A percentile compares a stretch with the other conserved stretches of the same genome.
Evolutionary conservation across 1,139 yeast genomes (phyloP).

Genomic region (Pichia sp.): DNA sequence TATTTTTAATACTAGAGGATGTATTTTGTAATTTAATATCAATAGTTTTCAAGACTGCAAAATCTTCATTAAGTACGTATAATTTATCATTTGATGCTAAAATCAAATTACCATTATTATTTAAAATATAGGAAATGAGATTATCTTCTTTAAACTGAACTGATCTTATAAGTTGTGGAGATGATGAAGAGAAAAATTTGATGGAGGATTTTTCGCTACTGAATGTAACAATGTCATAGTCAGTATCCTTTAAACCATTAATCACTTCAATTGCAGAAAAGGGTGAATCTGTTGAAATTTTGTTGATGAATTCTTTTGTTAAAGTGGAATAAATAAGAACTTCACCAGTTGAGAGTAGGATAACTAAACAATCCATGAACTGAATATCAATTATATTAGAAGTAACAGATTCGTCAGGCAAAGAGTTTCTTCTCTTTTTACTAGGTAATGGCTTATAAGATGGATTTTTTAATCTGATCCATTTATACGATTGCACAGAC

Average conservation of each 20-base stretch:
- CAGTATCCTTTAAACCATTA: constrained; percentile 1
- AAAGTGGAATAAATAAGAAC: constrained; percentile 39
- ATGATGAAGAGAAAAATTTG: constrained; percentile 24
- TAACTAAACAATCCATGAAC: constrained; percentile 30
- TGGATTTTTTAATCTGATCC: constrained; percentile 20
- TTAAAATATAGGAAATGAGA: constrained; percentile 17
- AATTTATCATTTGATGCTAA: constrained; percentile 22
- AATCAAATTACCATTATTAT: constrained; percentile 10
- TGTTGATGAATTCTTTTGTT: constrained; percentile 32
- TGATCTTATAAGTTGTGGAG: constrained; percentile 15
- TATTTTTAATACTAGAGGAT: background rate
- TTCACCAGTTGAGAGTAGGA: constrained; percentile 35
- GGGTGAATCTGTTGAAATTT: constrained; percentile 30
- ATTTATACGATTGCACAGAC: constrained; percentile 23
- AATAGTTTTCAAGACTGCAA: constrained; percentile 8
- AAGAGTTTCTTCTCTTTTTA: constrained; percentile 5
- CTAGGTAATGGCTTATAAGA: background rate
- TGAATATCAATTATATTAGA: background rate
- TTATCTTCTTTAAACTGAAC: constrained; percentile 22
- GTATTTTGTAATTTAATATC: constrained; percentile 4
- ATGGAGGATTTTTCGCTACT: constrained; percentile 19
- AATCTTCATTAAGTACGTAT: constrained; percentile 16
- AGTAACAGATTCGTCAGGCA: background rate
- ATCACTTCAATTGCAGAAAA: constrained; percentile 16
- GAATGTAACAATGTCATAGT: constrained; percentile 13